Base-by-base conservation (phyloP, 2,329 filamentous ascomycete species). In the Capronia coronata region DNA sequence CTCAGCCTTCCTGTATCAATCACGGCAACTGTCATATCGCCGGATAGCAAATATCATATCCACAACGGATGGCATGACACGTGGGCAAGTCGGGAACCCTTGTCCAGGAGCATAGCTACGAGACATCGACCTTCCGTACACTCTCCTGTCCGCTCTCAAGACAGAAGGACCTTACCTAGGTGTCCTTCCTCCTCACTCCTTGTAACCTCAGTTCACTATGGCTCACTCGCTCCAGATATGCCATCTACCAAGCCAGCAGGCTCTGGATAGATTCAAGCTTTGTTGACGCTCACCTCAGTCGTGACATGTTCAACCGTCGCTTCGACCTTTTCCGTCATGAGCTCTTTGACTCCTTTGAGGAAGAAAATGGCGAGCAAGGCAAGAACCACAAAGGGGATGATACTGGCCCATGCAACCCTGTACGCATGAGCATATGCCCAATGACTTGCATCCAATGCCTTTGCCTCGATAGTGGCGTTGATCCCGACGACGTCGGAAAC, bases 291-390 rank as follows among this genome's bases (percentile, higher is more conserved):
- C 25, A 48, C 52, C 9, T 41, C 29, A 14, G 34, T 43, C 16
- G 43, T 16, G 11, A 49, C 44, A 41, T 52, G 66, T 59, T 77
- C 74, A 6, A 77, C 72, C 1, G 72, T 75, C 19, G 74, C 74
- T 61, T 77, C 75, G 2, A 77, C 70, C 61, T 74, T 71, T 54
- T 77, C 74, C 13, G 74, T 77, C 74, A 77, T 77, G 39, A 76
- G 61, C 40, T 76, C 72, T 52, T 68, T 70, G 0, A 77, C 74
- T 0, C 72, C 72, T 43, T 70, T 71, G 60, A 76, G 57, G 46
- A 69, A 67, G 10, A 62, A 64, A 3, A 77, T 67, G 0, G 69
- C 66, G 1, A 71, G 64, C 2, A 74, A 63, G 1, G 73, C 74
- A 19, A 77, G 55, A 2, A 75, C 71, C 1, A 76, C 70, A 59